Conservation (phyloP, 2,329 filamentous ascomycete species). For the Hymenotorrendiella dingleyae region DNA sequence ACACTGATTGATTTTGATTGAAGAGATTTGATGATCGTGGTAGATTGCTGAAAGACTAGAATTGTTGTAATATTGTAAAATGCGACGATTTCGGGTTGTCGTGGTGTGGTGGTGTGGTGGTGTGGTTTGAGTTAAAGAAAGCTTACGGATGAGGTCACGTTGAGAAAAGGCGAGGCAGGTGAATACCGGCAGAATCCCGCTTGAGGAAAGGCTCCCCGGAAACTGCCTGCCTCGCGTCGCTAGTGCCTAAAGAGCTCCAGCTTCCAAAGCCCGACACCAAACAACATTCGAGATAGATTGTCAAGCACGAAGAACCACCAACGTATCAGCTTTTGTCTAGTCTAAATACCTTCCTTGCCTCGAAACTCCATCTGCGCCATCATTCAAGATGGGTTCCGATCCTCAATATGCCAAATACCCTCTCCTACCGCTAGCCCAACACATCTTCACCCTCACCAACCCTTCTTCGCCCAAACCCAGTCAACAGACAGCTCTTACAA, state of each 20-base stretch:
- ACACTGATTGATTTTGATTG: too few species aligned
- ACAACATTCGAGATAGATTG: too few species aligned
- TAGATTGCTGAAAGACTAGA: too few species aligned
- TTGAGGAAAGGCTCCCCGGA: too few species aligned
- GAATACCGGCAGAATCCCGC: too few species aligned
- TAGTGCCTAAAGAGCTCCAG: slow-evolving; percentile 26
- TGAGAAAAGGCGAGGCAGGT: not conserved
- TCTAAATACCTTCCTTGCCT: too few species aligned
- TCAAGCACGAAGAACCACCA: too few species aligned
- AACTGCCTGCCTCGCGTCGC: slow-evolving; percentile 24
- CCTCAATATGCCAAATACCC: slow-evolving; percentile 83
- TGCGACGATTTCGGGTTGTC: too few species aligned
- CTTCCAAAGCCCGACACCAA: slow-evolving; percentile 11
- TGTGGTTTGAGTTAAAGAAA: slow-evolving; percentile 3
- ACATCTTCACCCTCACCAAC: slow-evolving; percentile 83
- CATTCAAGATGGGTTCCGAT: slow-evolving; percentile 61
- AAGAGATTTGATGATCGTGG: too few species aligned
- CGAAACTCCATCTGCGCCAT: not conserved
- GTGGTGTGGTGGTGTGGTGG: too few species aligned
- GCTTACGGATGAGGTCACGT: slow-evolving; percentile 5
- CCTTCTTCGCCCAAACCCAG: slow-evolving; percentile 59
- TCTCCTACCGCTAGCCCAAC: slow-evolving; percentile 72
- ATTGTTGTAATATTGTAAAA: too few species aligned
- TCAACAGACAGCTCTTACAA: slow-evolving; percentile 67
- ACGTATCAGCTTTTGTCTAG: too few species aligned